phyloP scores from a whole-genome alignment of 1,284 basidiomycete species.

The Gastroboletus turbinatus region DNA sequence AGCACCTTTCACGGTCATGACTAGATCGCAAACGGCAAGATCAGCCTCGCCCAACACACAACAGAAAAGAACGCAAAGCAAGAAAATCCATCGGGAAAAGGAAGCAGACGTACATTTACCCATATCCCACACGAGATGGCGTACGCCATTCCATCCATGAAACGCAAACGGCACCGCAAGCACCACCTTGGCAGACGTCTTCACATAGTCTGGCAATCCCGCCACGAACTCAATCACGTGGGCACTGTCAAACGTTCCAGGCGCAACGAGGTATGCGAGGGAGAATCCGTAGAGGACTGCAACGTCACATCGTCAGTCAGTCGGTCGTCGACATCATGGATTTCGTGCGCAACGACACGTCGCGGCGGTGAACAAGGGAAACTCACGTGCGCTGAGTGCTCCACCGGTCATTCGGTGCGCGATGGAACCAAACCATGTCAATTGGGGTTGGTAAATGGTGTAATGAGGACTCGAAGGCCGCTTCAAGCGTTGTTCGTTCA shows the following conservation, averaged over 20 bases:
- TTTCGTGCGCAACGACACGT: too few species aligned
- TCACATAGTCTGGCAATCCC: conserved; percentile 69
- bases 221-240: conserved; percentile 75
- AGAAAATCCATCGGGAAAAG: neutral
- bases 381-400: conserved; percentile 74
- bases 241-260: conserved; percentile 76
- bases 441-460: conserved; percentile 94
- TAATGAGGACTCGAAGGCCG: conserved; percentile 92
- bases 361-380: neutral
- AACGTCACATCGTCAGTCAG: neutral
- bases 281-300: conserved; percentile 88
- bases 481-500: conserved; percentile 84
- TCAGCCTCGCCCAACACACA: neutral
- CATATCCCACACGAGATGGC: conserved; percentile 91
- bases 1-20: conserved; percentile 76
- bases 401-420: conserved; percentile 84
- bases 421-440: conserved; percentile 88
- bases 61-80: neutral
- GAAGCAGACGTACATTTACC: conserved; percentile 72
- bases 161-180: conserved; percentile 86
- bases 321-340: too few species aligned
- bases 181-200: conserved; percentile 72
- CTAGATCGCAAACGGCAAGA: conserved; percentile 41
- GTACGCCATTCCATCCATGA: conserved; percentile 89
- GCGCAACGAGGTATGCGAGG: conserved; percentile 84